phyloP scores from a whole-genome alignment of 495 filamentous ascomycete genomes.

The Trichoderma reesei region DNA sequence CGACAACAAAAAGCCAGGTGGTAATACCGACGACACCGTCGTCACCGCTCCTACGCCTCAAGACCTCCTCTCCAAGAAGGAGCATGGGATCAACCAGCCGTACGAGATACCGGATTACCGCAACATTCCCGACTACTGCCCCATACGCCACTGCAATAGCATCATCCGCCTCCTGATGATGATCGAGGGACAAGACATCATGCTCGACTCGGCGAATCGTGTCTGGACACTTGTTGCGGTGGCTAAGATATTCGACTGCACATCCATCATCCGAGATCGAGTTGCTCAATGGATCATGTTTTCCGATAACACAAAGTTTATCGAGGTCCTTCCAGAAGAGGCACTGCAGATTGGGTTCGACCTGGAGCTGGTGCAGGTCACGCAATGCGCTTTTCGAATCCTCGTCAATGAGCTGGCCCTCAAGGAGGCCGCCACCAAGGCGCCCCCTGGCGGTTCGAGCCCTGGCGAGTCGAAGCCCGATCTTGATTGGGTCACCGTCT shows the following conservation, averaged over 20 bases:
- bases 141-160: constrained; percentile 47
- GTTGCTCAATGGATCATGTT: constrained; percentile 31
- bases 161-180: constrained; percentile 49
- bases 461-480: neutral
- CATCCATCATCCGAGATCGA: constrained; percentile 23
- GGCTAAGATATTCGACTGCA: constrained; percentile 47
- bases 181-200: constrained; percentile 38
- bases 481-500: constrained; percentile 12
- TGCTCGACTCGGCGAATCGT: constrained; percentile 55
- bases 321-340: constrained; percentile 37
- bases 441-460: too few relatives aligned
- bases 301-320: constrained; percentile 31
- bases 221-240: constrained; percentile 53
- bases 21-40: neutral
- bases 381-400: constrained; percentile 30
- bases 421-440: constrained; percentile 16
- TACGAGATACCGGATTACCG: constrained; percentile 17
- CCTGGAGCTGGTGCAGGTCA: constrained; percentile 25
- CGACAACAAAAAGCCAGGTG: neutral
- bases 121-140: constrained; percentile 47
- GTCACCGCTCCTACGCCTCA: neutral
- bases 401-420: constrained; percentile 33
- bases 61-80: neutral
- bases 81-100: neutral
- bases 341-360: constrained; percentile 32